Evolutionary conservation across 1,284 basidiomycete genomes (phyloP).

Genomic region (Ustilago esculenta): DNA sequence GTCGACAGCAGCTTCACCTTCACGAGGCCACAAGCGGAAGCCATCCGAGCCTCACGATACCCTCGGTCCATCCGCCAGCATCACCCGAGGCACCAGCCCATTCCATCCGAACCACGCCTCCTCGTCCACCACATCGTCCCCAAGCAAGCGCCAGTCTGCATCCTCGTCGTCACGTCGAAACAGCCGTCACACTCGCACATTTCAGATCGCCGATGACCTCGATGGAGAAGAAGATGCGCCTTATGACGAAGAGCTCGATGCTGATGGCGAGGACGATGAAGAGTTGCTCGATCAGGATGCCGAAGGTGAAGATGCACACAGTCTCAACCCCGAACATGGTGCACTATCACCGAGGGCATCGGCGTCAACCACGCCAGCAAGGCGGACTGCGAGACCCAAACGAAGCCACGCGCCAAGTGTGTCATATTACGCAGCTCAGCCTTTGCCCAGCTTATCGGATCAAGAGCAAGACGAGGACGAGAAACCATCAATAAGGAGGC

Average conservation of each 20-base stretch:
- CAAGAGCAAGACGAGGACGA: slow-evolving; percentile 23
- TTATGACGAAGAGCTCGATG: slow-evolving; percentile 33
- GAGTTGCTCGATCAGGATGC: slow-evolving; percentile 19
- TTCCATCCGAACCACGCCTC: slow-evolving; percentile 7
- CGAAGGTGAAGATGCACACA: slow-evolving; percentile 4
- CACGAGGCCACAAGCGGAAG: slow-evolving; percentile 23
- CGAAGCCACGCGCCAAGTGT: slow-evolving; percentile 14
- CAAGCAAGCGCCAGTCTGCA: slow-evolving; percentile 3
- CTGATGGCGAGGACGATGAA: slow-evolving; percentile 29
- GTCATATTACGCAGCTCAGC: slow-evolving; percentile 14
- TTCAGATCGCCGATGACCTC: slow-evolving; percentile 19
- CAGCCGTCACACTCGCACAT: slow-evolving; percentile 16
- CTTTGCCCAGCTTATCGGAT: slow-evolving; percentile 16
- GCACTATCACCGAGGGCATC: neutral
- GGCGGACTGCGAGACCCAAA: slow-evolving; percentile 17
- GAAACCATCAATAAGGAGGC: slow-evolving; percentile 20
- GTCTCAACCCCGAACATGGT: neutral
- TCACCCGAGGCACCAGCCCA: slow-evolving; percentile 3
- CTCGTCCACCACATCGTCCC: slow-evolving; percentile 10
- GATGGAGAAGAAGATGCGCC: slow-evolving; percentile 17
- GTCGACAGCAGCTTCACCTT: slow-evolving; percentile 11
- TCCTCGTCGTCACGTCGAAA: slow-evolving; percentile 14
- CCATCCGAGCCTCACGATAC: neutral
- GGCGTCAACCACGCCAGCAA: slow-evolving; percentile 6
- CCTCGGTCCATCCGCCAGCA: slow-evolving; percentile 2